Evolutionary conservation across 352 stramenopile genomes (phyloP).

Genomic region (Phytophthora sp.): DNA sequence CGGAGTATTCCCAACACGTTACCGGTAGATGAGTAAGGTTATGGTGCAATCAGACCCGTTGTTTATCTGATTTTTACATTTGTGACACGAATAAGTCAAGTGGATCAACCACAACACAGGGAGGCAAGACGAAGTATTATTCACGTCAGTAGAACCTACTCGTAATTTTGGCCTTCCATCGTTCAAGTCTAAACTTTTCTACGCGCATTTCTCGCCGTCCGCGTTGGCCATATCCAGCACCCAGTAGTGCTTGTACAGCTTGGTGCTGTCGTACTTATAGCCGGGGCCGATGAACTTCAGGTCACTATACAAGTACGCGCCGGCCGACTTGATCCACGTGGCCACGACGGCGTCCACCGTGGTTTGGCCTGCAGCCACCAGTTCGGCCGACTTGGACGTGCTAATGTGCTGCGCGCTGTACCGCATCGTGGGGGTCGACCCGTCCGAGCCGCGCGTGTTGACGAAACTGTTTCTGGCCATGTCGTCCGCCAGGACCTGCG

Average conservation of each 20-base stretch:
- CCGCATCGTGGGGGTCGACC: conserved; percentile 34
- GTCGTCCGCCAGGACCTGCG: conserved; percentile 29
- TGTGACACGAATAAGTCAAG: too few relatives aligned
- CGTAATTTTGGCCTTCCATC: too few relatives aligned
- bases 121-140: too few relatives aligned
- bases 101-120: too few relatives aligned
- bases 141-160: too few relatives aligned
- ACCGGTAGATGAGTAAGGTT: too few relatives aligned
- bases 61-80: too few relatives aligned
- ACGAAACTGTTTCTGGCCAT: conserved; percentile 35
- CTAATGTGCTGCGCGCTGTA: conserved; percentile 35
- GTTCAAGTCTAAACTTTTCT: too few relatives aligned
- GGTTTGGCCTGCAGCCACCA: conserved; percentile 48
- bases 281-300: conserved; percentile 36
- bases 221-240: conserved; percentile 35
- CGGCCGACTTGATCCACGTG: conserved; percentile 43
- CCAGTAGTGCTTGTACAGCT: conserved; percentile 47
- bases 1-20: too few relatives aligned
- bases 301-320: conserved; percentile 41
- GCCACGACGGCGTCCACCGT: conserved; percentile 42
- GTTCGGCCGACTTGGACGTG: conserved; percentile 25
- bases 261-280: conserved; percentile 41
- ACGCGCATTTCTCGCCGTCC: conserved; percentile 20
- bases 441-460: conserved; percentile 34
- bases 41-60: too few relatives aligned